Conservation (phyloP, 192 early-diverging fungal genomes). For the Coemansia javaensis region DNA sequence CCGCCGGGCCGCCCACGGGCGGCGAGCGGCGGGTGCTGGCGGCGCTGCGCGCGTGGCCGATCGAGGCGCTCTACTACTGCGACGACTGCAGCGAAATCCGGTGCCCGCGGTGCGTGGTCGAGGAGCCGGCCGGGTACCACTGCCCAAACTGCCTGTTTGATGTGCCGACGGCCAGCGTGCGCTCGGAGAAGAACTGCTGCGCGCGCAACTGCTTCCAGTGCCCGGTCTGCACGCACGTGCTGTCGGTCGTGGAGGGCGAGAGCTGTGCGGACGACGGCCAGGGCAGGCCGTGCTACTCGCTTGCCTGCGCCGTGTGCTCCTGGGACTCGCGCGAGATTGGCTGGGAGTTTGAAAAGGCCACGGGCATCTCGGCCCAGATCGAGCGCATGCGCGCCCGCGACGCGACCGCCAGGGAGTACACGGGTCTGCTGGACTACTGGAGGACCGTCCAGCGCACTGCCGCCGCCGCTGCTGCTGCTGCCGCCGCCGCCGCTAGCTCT, state of each 20-base stretch:
- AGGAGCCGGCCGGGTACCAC: slow-evolving; percentile 85
- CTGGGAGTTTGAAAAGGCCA: slow-evolving; percentile 91
- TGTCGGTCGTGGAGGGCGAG: slow-evolving; percentile 63
- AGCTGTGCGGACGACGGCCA: slow-evolving; percentile 1
- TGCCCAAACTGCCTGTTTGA: slow-evolving; percentile 98
- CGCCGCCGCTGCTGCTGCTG: slow-evolving; percentile 5
- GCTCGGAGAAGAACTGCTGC: slow-evolving; percentile 91
- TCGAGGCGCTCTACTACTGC: slow-evolving; percentile 82
- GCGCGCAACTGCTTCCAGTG: slow-evolving; percentile 93
- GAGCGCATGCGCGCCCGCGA: slow-evolving; percentile 71
- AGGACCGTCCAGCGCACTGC: slow-evolving; percentile 65
- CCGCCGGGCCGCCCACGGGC: not conserved
- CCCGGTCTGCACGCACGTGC: slow-evolving; percentile 75
- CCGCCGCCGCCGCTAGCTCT: too few relatives aligned
- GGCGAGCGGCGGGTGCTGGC: slow-evolving; percentile 9
- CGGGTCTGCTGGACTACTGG: slow-evolving; percentile 77
- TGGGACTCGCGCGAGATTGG: slow-evolving; percentile 93
- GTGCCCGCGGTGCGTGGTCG: slow-evolving; percentile 76
- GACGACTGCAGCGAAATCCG: slow-evolving; percentile 76
- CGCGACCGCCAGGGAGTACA: slow-evolving; percentile 74
- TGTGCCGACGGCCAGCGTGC: slow-evolving; percentile 92
- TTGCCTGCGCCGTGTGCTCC: slow-evolving; percentile 80
- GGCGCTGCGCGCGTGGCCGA: slow-evolving; percentile 41
- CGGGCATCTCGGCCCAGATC: slow-evolving; percentile 85
- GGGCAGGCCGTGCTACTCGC: slow-evolving; percentile 58